A percentile compares a stretch with the other conserved stretches of the same genome.
These are phyloP conservation scores for Fusarium xylarioides DNA, from an alignment of 2,329 filamentous ascomycete genomes.

Conservation along the genomic window DNA sequence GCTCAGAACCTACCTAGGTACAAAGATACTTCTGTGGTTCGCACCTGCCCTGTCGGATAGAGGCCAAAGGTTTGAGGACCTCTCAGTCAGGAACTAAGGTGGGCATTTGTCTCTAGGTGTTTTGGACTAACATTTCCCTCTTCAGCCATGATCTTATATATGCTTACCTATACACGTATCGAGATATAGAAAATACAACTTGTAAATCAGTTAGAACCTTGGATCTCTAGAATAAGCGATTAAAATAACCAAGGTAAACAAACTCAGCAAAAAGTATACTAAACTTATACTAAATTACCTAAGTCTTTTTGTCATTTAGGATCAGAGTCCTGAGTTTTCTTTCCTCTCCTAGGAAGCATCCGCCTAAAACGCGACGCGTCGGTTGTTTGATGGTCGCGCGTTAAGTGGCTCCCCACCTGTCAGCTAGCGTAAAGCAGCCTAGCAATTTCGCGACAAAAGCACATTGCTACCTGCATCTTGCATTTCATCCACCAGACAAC, in stretches of 20 bases:
- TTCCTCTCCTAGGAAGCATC: neutral
- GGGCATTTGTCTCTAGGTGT: neutral
- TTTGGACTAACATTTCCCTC: neutral
- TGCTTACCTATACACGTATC: neutral
- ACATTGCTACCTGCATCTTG: constrained; percentile 17
- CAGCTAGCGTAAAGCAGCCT: constrained; percentile 24
- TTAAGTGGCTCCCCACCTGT: constrained; percentile 30
- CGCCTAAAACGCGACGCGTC: constrained; percentile 23
- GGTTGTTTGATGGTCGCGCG: constrained; percentile 5
- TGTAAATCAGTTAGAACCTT: neutral
- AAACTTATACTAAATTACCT: neutral
- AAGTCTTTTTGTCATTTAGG: neutral
- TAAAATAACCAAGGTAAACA: neutral
- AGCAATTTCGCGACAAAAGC: constrained; percentile 27
- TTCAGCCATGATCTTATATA: neutral
- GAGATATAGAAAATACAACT: neutral
- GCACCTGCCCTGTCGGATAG: neutral
- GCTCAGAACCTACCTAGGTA: neutral
- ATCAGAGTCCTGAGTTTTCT: neutral
- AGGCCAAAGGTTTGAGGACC: neutral
- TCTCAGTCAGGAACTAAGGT: neutral
- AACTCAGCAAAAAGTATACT: neutral
- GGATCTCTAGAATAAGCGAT: neutral
- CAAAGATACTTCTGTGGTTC: neutral
- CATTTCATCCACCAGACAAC: constrained; percentile 26